These are phyloP conservation scores for Tubosaeta sp. DNA, from an alignment of 768 basidiomycete species.

Conservation along the genomic window DNA sequence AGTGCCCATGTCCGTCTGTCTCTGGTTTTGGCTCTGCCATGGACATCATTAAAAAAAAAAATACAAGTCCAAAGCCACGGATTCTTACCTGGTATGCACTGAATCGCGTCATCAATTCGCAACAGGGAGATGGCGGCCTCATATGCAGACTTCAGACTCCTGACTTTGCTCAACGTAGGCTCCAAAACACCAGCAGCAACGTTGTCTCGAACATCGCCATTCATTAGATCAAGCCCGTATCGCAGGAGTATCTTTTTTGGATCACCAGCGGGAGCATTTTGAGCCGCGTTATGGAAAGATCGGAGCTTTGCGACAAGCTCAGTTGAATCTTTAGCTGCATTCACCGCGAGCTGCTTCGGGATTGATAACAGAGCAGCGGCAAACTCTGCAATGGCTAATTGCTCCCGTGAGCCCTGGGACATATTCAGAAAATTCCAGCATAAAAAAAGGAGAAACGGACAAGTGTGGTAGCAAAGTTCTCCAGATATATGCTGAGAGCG, in stretches of 20 bases:
- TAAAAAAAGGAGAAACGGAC: slow-evolving; percentile 43
- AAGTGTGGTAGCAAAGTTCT: slow-evolving; percentile 97
- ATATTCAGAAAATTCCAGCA: background rate
- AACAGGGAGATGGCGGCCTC: slow-evolving; percentile 94
- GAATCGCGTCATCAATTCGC: slow-evolving; percentile 95
- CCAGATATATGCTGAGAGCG: slow-evolving; percentile 93
- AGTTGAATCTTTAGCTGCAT: slow-evolving; percentile 98
- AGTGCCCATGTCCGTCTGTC: slow-evolving; percentile 74
- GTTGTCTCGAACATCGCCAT: slow-evolving; percentile 95
- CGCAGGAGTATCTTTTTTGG: slow-evolving; percentile 86
- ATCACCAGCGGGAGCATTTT: slow-evolving; percentile 86
- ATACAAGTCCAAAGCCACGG: slow-evolving; percentile 4
- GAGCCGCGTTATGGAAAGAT: slow-evolving; percentile 95
- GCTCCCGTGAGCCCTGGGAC: slow-evolving; percentile 90
- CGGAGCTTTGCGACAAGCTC: slow-evolving; percentile 96
- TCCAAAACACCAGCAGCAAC: slow-evolving; percentile 90
- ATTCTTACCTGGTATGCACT: slow-evolving; percentile 72
- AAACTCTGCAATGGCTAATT: slow-evolving; percentile 99
- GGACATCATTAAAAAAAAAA: slow-evolving; percentile 13
- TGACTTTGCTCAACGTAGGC: slow-evolving; percentile 96
- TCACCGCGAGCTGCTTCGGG: slow-evolving; percentile 94
- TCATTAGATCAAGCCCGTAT: slow-evolving; percentile 92
- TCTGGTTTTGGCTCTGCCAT: slow-evolving; percentile 65
- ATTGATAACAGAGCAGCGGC: slow-evolving; percentile 89
- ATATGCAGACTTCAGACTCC: slow-evolving; percentile 94